phyloP scores from a whole-genome alignment of 176 grass and related monocot species.

The barley (Hordeum vulgare) region DNA sequence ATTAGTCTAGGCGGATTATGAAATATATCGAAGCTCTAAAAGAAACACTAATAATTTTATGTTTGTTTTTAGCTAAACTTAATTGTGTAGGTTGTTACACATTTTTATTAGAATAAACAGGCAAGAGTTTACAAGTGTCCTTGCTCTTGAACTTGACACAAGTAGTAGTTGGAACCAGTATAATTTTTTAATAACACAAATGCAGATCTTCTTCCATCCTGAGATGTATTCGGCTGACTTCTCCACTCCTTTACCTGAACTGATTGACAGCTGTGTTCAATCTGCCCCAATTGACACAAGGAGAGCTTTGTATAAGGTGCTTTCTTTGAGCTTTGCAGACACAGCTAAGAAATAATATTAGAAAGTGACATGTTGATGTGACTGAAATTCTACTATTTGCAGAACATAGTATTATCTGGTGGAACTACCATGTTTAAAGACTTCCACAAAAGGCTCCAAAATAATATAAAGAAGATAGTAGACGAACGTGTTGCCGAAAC shows the following conservation, averaged over 20 bases:
- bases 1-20: not conserved
- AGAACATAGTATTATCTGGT: conserved; percentile 99
- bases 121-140: not conserved
- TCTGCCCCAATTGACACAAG: conserved; percentile 98
- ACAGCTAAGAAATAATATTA: conserved; percentile 3
- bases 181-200: conserved; percentile 15
- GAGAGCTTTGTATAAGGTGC: conserved; percentile 93
- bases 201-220: conserved; percentile 94
- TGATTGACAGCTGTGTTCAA: conserved; percentile 89
- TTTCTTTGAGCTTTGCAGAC: conserved; percentile 15
- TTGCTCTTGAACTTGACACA: not conserved
- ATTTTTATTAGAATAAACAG: not conserved
- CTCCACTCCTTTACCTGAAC: conserved; percentile 66
- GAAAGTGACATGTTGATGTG: conserved; percentile 17
- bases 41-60: not conserved
- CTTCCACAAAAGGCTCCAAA: conserved; percentile 91
- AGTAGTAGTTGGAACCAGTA: not conserved
- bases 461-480: conserved; percentile 90
- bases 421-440: conserved; percentile 95
- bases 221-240: conserved; percentile 74
- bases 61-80: not conserved
- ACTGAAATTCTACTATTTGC: not conserved
- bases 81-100: not conserved
- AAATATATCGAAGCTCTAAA: conserved; percentile 15
- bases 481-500: conserved; percentile 76